A percentile compares a stretch with the other conserved stretches of the same genome.
Conservation (phyloP, 106 monocot genomes). For the Posidonia australis region DNA sequence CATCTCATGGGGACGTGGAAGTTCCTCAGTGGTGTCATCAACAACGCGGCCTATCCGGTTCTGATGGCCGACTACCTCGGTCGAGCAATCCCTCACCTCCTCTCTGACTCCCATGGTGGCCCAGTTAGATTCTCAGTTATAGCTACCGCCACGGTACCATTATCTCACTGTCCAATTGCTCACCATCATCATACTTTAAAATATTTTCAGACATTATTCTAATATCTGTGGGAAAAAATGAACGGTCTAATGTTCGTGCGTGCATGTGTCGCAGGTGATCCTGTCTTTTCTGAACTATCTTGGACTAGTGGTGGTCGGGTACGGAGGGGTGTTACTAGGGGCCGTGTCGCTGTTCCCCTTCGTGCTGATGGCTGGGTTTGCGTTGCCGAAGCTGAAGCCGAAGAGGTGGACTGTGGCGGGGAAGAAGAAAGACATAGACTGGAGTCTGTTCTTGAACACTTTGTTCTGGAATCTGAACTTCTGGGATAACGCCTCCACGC, state of each 20-base stretch:
- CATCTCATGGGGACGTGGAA: constrained; percentile 74
- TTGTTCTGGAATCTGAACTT: constrained; percentile 87
- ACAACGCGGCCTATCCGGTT: constrained; percentile 64
- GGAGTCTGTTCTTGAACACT: constrained; percentile 71
- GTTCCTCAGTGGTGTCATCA: constrained; percentile 74
- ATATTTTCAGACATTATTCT: too few relatives aligned
- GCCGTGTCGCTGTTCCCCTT: constrained; percentile 48
- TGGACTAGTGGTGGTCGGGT: constrained; percentile 62
- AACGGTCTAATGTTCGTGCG: too few relatives aligned
- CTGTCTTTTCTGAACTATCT: constrained; percentile 67
- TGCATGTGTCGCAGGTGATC: neutral
- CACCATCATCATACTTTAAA: too few relatives aligned
- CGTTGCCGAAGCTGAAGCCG: constrained; percentile 34
- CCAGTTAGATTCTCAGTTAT: constrained; percentile 20
- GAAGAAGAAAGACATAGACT: constrained; percentile 27
- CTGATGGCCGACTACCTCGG: constrained; percentile 70
- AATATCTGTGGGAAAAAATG: too few relatives aligned
- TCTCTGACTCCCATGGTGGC: constrained; percentile 14
- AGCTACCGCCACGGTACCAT: constrained; percentile 13
- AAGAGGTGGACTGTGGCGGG: constrained; percentile 27
- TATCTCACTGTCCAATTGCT: too few relatives aligned
- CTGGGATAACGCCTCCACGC: constrained; percentile 80
- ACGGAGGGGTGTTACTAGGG: constrained; percentile 46
- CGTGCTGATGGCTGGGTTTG: constrained; percentile 34
- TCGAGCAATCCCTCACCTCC: constrained; percentile 27